A percentile compares a stretch with the other conserved stretches of the same genome.
Evolutionary conservation across 2,329 filamentous ascomycete species (phyloP).

Genomic region (Scytalidium sp.): DNA sequence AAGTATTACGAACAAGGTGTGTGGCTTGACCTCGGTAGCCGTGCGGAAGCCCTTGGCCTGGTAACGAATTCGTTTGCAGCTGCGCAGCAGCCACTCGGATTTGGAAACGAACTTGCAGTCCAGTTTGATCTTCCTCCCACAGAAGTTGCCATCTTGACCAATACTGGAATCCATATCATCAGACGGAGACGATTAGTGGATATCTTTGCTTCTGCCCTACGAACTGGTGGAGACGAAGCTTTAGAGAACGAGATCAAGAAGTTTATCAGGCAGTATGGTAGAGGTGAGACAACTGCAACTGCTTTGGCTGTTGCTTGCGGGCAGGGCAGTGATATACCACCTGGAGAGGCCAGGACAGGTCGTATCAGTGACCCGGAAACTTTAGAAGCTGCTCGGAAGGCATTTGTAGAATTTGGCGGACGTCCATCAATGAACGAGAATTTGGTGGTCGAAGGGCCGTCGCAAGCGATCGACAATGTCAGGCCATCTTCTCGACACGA

Average conservation of each 20-base stretch:
- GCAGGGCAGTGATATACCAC: constrained; percentile 73
- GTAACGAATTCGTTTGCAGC: constrained; percentile 72
- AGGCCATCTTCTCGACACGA: constrained; percentile 85
- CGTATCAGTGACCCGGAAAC: constrained; percentile 78
- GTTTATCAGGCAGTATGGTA: constrained; percentile 83
- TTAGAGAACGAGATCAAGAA: constrained; percentile 78
- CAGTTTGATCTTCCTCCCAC: constrained; percentile 82
- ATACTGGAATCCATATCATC: constrained; percentile 83
- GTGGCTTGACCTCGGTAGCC: constrained; percentile 73
- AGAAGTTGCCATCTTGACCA: constrained; percentile 89
- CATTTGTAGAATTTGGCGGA: constrained; percentile 90
- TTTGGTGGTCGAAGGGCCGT: constrained; percentile 53
- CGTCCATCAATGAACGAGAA: constrained; percentile 83
- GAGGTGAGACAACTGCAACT: constrained; percentile 84
- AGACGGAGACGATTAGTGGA: constrained; percentile 84
- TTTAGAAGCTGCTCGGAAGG: constrained; percentile 77
- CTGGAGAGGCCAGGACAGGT: constrained; percentile 70
- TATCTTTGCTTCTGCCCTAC: constrained; percentile 80
- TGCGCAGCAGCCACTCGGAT: constrained; percentile 66
- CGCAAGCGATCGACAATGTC: constrained; percentile 76
- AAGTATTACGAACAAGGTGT: constrained; percentile 74
- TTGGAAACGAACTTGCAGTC: constrained; percentile 93
- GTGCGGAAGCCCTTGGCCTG: constrained; percentile 74
- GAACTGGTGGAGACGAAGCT: constrained; percentile 72
- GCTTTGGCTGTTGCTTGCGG: constrained; percentile 93